Conservation (phyloP, 306 rosid genomes). For the Mucuna pruriens region DNA sequence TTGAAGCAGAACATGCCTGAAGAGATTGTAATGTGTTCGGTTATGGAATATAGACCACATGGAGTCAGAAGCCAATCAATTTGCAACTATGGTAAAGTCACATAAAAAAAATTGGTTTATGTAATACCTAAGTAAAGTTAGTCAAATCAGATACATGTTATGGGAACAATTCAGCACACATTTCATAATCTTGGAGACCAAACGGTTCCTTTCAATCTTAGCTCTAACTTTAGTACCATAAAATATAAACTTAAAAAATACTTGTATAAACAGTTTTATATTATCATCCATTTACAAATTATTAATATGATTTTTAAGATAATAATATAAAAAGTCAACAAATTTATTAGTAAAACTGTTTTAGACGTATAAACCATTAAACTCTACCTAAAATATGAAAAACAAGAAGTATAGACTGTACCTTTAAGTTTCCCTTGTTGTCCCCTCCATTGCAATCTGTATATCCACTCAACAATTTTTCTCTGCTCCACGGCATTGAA, state of each 20-base stretch:
- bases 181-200: not conserved
- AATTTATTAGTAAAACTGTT: too few species aligned
- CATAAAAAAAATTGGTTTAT: not conserved
- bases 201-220: not conserved
- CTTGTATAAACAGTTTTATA: too few species aligned
- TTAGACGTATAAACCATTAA: too few species aligned
- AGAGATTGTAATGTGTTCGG: not conserved
- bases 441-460: constrained; percentile 53
- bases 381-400: too few species aligned
- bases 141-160: not conserved
- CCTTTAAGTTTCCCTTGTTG: constrained; percentile 55
- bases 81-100: not conserved
- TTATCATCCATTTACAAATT: too few species aligned
- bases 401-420: too few species aligned
- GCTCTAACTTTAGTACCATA: constrained; percentile 5
- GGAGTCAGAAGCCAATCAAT: not conserved
- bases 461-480: constrained; percentile 46
- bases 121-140: not conserved
- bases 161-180: not conserved
- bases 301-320: too few species aligned
- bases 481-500: constrained; percentile 54
- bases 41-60: not conserved
- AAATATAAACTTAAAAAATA: not conserved
- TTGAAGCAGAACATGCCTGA: not conserved
- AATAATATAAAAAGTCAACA: too few species aligned